Evolutionary conservation across 495 filamentous ascomycete species (phyloP), one percentile per base, ranked within the genome.

Genomic region (Aspergillus kassunensis): DNA sequence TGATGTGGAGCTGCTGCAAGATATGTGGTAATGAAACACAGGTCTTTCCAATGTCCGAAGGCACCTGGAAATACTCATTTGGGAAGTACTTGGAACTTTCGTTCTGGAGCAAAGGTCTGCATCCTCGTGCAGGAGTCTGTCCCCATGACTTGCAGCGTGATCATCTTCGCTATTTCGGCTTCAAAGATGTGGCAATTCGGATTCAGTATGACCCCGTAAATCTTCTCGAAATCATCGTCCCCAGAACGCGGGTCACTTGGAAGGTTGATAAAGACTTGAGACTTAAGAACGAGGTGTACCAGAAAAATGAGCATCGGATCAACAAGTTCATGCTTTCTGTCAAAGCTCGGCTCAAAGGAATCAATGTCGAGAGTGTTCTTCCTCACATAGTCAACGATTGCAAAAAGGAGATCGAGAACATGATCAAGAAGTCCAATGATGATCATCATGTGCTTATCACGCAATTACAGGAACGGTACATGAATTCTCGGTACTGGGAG

Each of bases 1-100:
- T 91, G 59, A 97, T 99, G 93, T 99, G 95, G 95, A 96, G 90
- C 55, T 87, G 83, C 51, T 99, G 95, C 72, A 93, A 93, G 56
- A 76, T 89, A 15, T 97, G 95, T 56, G 84, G 86, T 24, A 87
- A 88, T 50, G 91, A 97, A 64, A 96, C 91, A 2, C 87, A 89
- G 34, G 82, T 91, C 33, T 86, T 88, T 54, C 88, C 88, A 13
- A 99, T 99, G 93, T 96, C 92, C 0, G 85, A 89, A 44, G 91
- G 79, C 62, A 96, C 90, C 2, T 99, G 92, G 91, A 97, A 95
- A 67, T 99, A 99, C 65, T 97, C 95, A 0, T 95, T 99, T 61
- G 92, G 85, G 4, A 99, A 99, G 68, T 99, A 97, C 59, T 77
- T 99, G 21, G 95, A 99, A 68, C 74, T 99, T 13, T 93, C 89